Conservation (phyloP, 305 asterid species). For the Fraxinus angustifolia region DNA sequence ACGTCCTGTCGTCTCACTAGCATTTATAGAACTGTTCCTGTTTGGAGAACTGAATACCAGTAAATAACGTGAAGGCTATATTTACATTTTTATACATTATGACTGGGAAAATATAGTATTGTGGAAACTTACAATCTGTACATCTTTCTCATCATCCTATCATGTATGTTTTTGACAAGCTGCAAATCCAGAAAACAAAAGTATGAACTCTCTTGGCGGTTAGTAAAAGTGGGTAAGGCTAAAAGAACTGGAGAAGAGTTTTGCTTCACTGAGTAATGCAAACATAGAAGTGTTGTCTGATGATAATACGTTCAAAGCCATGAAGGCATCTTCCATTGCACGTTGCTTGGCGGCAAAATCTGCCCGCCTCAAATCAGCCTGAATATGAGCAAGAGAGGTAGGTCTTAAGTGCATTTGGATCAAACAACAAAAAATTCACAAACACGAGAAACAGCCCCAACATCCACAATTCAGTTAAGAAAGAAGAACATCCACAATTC, state of each 20-base stretch:
- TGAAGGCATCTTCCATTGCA: constrained; percentile 82
- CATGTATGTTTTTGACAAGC: constrained; percentile 81
- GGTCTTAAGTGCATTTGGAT: background rate
- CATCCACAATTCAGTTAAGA: background rate
- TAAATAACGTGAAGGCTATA: constrained; percentile 13
- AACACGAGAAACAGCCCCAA: background rate
- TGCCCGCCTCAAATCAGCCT: constrained; percentile 91
- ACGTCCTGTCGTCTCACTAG: constrained; percentile 37
- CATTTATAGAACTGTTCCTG: constrained; percentile 39
- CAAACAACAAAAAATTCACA: background rate
- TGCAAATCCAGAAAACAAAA: constrained; percentile 48
- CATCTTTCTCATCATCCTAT: constrained; percentile 82
- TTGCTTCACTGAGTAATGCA: background rate
- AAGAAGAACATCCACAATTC: background rate
- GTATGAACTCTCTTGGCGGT: constrained; percentile 23
- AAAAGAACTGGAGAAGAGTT: background rate
- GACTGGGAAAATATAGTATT: constrained; percentile 6
- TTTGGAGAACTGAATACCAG: constrained; percentile 20
- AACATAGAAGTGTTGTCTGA: background rate
- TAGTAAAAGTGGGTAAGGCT: background rate
- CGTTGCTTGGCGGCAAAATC: constrained; percentile 82
- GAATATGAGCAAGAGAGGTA: constrained; percentile 26
- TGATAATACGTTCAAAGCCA: constrained; percentile 73
- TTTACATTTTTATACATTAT: background rate
- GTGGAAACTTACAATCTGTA: constrained; percentile 56